These are phyloP conservation scores for Cystobasidiaceae sp. DNA, from an alignment of 1,284 basidiomycete species.

Conservation along the genomic window DNA sequence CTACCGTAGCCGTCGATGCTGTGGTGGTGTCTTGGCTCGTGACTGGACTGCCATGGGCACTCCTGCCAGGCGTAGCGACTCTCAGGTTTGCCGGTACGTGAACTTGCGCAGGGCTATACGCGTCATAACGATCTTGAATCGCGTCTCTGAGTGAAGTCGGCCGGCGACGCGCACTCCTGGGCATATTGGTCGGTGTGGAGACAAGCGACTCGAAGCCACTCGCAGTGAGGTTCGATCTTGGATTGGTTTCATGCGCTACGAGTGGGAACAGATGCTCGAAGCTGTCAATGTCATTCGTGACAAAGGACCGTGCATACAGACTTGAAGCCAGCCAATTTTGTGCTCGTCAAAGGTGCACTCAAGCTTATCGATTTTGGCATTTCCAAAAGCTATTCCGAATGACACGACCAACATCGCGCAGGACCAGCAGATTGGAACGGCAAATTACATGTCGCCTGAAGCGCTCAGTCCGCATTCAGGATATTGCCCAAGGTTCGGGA, in stretches of 20 bases:
- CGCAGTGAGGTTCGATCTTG: no score
- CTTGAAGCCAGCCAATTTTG: constrained; percentile 93
- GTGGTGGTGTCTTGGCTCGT: no score
- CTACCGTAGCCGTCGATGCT: no score
- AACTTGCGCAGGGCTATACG: no score
- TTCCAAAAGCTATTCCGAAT: constrained; percentile 90
- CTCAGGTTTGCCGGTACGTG: no score
- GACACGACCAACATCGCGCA: constrained; percentile 95
- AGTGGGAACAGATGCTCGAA: constrained; percentile 97
- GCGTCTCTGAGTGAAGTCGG: no score
- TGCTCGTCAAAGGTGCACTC: constrained; percentile 82
- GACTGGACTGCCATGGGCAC: no score
- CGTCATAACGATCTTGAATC: no score
- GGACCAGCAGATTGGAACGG: constrained; percentile 87
- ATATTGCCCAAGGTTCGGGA: constrained; percentile 40
- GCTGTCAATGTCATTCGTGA: constrained; percentile 92
- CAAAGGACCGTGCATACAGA: constrained; percentile 96
- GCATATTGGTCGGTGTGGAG: no score
- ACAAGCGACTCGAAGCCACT: no score
- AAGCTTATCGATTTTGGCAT: constrained; percentile 92
- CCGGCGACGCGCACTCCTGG: no score
- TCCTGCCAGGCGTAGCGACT: no score
- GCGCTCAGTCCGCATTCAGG: constrained; percentile 49
- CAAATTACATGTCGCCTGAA: constrained; percentile 95
- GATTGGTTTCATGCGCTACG: constrained; percentile 85